phyloP scores from a whole-genome alignment of 1,284 basidiomycete species.

The Cystobasidiaceae sp. region DNA sequence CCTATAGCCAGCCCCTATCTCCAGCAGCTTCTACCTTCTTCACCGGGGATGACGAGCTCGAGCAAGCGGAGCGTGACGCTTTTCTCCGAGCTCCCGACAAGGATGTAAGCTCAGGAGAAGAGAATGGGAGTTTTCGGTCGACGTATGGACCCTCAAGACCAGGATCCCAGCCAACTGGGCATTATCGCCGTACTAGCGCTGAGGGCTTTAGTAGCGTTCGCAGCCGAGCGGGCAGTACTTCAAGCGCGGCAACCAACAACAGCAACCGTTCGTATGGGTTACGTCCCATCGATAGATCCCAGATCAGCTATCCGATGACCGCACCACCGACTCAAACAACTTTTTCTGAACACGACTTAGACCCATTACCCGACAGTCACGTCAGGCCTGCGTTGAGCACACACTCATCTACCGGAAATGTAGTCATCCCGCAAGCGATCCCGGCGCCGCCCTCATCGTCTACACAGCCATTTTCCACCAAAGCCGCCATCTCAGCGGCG shows the following conservation, averaged over 20 bases:
- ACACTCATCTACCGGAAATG: background rate
- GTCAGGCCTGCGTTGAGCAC: background rate
- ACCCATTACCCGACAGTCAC: background rate
- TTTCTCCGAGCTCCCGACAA: constrained; percentile 10
- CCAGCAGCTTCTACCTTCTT: constrained; percentile 28
- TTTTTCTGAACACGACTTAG: constrained; percentile 5
- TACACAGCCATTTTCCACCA: constrained; percentile 24
- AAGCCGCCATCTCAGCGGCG: constrained; percentile 23
- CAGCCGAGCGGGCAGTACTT: constrained; percentile 4
- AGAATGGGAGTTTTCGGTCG: background rate
- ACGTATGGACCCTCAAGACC: background rate
- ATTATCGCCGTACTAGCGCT: background rate
- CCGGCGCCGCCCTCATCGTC: constrained; percentile 23
- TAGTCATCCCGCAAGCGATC: constrained; percentile 19
- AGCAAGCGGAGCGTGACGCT: constrained; percentile 25
- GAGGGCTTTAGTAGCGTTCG: constrained; percentile 5
- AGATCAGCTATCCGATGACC: constrained; percentile 8
- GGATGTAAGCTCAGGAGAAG: constrained; percentile 7
- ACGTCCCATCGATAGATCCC: constrained; percentile 13
- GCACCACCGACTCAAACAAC: constrained; percentile 32
- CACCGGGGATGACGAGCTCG: constrained; percentile 28
- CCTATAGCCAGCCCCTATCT: constrained; percentile 19
- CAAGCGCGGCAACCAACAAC: constrained; percentile 18
- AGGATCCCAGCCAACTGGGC: background rate
- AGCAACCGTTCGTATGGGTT: constrained; percentile 22